Base-by-base conservation (phyloP, 305 asterid genomes). In the Solanum hybrid region DNA sequence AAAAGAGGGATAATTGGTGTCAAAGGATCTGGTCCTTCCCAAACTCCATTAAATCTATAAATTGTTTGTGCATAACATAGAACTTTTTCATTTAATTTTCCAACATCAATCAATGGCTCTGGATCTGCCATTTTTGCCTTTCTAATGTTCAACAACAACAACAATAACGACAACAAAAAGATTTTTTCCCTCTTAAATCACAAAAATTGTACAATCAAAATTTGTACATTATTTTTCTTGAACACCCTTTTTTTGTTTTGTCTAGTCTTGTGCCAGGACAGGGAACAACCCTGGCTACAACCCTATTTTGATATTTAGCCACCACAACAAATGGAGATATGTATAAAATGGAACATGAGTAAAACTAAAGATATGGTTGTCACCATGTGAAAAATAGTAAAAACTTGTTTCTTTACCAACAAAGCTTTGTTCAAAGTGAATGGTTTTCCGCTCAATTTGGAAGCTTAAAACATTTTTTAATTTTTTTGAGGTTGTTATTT, bases 21-120 rank as follows among this genome's bases (percentile, higher is more conserved):
- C 79, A 96, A 91, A 6, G 99, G 99, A 89, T 96, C 94, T n/a
- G 99, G 99, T 4, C 98, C 98, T 90, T 96, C 98, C 99, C 99
- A 97, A 16, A 97, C 96, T 9, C 99, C 99, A 89, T 96, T 97
- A 79, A 94, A 89, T 91, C 99, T 88, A 89, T 94, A 96, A 85
- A 97, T 94, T 22, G 95, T 96, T 37, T 96, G 94, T 2, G 98
- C 94, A 86, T 92, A 92, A 92, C 99, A 97, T 40, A 90, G 77
- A 73, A 97, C 93, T 69, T 93, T 94, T 77, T 32, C 75, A 84
- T 93, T 93, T 8, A 97, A 90, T 89, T 26, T 89, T 1, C 4
- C 86, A 37, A 94, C 20, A 88, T 95, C 93, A 35, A 91, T 24
- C 31, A 27, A 26, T 64, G 89, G 86, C 17, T 36, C 86, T 36